Evolutionary conservation across 768 basidiomycete species (phyloP).

Genomic region (Boletus pseudo-olivaceus): DNA sequence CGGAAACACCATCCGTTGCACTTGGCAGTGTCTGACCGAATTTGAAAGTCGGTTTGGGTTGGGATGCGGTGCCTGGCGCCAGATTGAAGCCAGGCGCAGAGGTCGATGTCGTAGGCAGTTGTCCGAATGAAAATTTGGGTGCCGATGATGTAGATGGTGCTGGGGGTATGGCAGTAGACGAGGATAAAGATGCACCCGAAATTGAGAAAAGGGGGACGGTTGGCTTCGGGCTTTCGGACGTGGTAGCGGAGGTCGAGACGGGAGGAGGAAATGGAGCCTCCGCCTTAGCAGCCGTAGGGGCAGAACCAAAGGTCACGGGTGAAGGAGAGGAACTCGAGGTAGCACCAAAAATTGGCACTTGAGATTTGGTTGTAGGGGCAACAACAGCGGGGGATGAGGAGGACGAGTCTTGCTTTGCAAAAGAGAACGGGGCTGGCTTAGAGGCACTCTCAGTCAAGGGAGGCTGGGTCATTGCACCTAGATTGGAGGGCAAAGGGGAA

Average conservation of each 20-base stretch:
- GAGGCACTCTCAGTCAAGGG: constrained; percentile 5
- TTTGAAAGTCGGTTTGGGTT: constrained; percentile 20
- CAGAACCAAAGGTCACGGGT: constrained; percentile 5
- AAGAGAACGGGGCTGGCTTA: constrained; percentile 12
- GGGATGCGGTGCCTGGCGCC: constrained; percentile 7
- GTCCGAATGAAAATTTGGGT: constrained; percentile 29
- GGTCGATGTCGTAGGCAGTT: constrained; percentile 5
- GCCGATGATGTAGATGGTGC: constrained; percentile 8
- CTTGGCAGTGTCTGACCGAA: constrained; percentile 22
- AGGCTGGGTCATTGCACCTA: constrained; percentile 4
- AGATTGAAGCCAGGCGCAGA: constrained; percentile 4
- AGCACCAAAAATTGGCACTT: constrained; percentile 21
- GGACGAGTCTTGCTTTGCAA: constrained; percentile 19
- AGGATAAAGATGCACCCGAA: constrained; percentile 7
- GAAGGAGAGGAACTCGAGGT: constrained; percentile 1
- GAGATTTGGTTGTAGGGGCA: constrained; percentile 1
- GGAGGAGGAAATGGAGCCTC: constrained; percentile 1
- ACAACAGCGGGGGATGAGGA: constrained; percentile 17
- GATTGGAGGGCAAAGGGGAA: constrained; percentile 3
- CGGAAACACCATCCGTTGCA: constrained; percentile 22
- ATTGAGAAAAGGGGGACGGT: constrained; percentile 23
- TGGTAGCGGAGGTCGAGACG: background rate
- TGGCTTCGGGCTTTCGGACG: constrained; percentile 10
- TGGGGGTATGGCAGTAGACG: constrained; percentile 1
- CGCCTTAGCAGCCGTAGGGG: constrained; percentile 8